phyloP scores from a whole-genome alignment of 2,329 filamentous ascomycete genomes.

The Lasiodiplodia theobromae region DNA sequence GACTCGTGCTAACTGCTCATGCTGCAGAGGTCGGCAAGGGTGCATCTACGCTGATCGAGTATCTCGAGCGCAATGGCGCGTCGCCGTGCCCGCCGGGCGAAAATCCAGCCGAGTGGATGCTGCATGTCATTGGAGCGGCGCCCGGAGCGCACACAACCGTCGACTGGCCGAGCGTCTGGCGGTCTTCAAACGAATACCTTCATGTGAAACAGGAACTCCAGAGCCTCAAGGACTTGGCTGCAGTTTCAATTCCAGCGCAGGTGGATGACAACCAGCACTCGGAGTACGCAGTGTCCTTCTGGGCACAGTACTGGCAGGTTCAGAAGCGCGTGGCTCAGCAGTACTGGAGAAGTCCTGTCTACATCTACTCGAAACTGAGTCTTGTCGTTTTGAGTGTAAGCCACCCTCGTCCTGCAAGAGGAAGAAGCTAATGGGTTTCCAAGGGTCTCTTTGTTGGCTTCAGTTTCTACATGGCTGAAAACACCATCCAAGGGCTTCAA shows the following conservation, averaged over 20 bases:
- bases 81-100: conserved; percentile 69
- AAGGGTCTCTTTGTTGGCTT: conserved; percentile 78
- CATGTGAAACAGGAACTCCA: background rate
- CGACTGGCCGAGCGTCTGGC: background rate
- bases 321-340: conserved; percentile 83
- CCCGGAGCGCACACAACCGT: conserved; percentile 53
- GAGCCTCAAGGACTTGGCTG: background rate
- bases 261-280: background rate
- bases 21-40: conserved; percentile 68
- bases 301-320: conserved; percentile 70
- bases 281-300: conserved; percentile 82
- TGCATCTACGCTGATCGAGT: conserved; percentile 68
- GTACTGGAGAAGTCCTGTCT: conserved; percentile 88
- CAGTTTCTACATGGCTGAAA: conserved; percentile 72
- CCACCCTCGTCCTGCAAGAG: background rate
- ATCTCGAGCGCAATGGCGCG: conserved; percentile 78
- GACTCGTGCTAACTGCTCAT: too few relatives aligned
- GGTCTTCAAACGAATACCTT: background rate
- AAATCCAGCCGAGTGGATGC: conserved; percentile 86
- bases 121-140: conserved; percentile 62
- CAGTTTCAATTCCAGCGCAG: background rate
- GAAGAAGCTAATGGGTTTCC: conserved; percentile 56
- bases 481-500: conserved; percentile 75
- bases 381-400: background rate
- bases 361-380: conserved; percentile 67